A percentile compares a stretch with the other conserved stretches of the same genome.
Conservation (phyloP, 139 green algal genomes). For the Chlamydomonas schloesseri region DNA sequence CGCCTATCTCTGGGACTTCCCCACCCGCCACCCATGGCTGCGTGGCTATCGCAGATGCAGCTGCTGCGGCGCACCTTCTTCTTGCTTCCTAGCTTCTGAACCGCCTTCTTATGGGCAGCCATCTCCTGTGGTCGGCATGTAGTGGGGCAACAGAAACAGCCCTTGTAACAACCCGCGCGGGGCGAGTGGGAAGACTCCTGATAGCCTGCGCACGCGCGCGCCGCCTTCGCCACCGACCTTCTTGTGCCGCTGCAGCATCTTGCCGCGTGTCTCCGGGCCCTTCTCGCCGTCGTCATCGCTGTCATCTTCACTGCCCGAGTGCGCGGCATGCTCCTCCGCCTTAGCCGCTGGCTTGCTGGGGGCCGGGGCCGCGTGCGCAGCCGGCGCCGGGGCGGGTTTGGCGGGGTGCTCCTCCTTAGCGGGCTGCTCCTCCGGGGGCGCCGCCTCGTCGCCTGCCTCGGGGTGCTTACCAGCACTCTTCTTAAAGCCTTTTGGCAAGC, state of each 20-base stretch:
- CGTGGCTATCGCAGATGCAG: background rate
- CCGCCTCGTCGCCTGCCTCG: slow-evolving; percentile 20
- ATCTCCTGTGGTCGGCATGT: too few relatives aligned
- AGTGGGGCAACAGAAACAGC: too few relatives aligned
- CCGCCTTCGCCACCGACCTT: too few relatives aligned
- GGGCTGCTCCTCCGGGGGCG: background rate
- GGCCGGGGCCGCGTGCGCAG: background rate
- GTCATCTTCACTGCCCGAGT: too few relatives aligned
- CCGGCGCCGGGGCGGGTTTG: slow-evolving; percentile 8
- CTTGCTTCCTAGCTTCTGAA: slow-evolving; percentile 83
- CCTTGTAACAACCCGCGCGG: too few relatives aligned
- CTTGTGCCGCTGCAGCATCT: slow-evolving; percentile 87
- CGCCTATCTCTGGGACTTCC: too few relatives aligned
- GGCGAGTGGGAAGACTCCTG: too few relatives aligned
- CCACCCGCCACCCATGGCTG: too few relatives aligned
- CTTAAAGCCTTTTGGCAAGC: slow-evolving; percentile 33
- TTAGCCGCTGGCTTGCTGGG: background rate
- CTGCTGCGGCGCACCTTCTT: slow-evolving; percentile 64
- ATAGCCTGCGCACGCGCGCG: too few relatives aligned
- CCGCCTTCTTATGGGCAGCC: slow-evolving; percentile 78
- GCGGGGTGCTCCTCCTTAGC: background rate
- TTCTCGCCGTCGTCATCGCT: background rate
- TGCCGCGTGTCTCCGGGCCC: slow-evolving; percentile 66
- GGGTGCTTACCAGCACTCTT: slow-evolving; percentile 7
- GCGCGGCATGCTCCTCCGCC: background rate